Conservation (phyloP, 371 early-diverging fungal genomes). For the Cokeromyces recurvatus region DNA sequence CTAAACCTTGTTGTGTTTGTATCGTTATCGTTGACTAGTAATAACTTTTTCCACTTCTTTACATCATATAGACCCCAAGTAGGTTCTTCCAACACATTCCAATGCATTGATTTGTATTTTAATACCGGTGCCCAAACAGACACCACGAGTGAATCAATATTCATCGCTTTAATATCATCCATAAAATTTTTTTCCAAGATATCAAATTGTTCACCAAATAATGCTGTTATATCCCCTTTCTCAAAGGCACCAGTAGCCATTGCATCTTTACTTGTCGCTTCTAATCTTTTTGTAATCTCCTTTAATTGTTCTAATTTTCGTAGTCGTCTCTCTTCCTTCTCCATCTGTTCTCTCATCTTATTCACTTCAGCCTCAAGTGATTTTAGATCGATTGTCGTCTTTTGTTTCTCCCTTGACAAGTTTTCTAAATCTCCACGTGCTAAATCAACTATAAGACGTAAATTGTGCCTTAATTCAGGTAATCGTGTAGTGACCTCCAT, state of each 20-base stretch:
- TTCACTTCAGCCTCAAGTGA: conserved; percentile 35
- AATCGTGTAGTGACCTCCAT: conserved; percentile 50
- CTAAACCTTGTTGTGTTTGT: conserved; percentile 3
- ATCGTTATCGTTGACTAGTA: conserved; percentile 34
- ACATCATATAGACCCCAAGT: conserved; percentile 49
- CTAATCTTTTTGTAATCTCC: conserved; percentile 46
- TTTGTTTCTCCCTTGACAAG: conserved; percentile 52
- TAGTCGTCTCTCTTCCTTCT: conserved; percentile 34
- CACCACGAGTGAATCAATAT: conserved; percentile 67
- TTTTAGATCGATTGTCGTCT: conserved; percentile 35
- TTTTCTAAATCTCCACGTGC: conserved; percentile 68
- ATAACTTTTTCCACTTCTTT: conserved; percentile 47
- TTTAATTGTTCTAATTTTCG: conserved; percentile 37
- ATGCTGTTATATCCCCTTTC: conserved; percentile 37
- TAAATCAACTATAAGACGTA: conserved; percentile 67
- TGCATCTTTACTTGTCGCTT: conserved; percentile 39
- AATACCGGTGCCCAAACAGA: conserved; percentile 59
- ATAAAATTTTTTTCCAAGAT: conserved; percentile 42
- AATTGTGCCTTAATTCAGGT: conserved; percentile 78
- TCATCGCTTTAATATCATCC: conserved; percentile 48
- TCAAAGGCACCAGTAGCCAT: conserved; percentile 36
- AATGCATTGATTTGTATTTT: conserved; percentile 46
- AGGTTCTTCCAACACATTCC: conserved; percentile 70
- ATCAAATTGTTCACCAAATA: conserved; percentile 55
- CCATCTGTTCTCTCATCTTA: conserved; percentile 36